Evolutionary conservation across 1,284 basidiomycete species (phyloP), one percentile per base, ranked within the genome.

Genomic region (Leccinum subspadiceum): DNA sequence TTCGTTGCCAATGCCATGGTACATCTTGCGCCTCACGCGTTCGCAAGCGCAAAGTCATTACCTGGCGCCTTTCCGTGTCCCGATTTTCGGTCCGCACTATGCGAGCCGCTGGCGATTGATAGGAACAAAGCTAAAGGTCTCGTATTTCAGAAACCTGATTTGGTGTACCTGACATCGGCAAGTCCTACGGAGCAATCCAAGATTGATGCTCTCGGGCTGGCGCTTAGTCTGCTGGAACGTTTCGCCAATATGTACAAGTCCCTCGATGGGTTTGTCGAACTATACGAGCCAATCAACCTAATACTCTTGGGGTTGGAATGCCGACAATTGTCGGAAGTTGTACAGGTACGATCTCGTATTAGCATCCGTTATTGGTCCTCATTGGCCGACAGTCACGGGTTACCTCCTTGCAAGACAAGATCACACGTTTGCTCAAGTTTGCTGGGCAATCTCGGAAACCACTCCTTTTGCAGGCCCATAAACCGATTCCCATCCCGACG

Each of bases 401-500:
- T 10, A 67, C 75, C 2, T 77, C 76, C 2, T 68, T 78, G 44
- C 74, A 66, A 13, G 81, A 81, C 60, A 81, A 77, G 17, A 72
- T 90, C 15, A 70, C 72, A 31, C 84, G 89, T 24, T 78, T 93
- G 56, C 79, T 97, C 60, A 89, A 86, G 65, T 90, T 96, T 69
- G 80, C 94, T 0, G 77, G 74, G 4, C 83, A 88, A 70, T 80
- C 85, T 1, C 90, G 96, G 39, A 83, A 80, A 57, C 94, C 96
- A 0, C 85, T 99, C 41, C 80, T 81, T 10, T 81, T 99, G 31
- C 97, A 99, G 79, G 84, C 91, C 2, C 97, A 99, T 81, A 97
- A 96, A 72, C 94, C 96, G 2, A 95, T 99, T 56, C 93, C 97
- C 6, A 97, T 99, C 67, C 86, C 94, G 4, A 87, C 94, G 1